Evolutionary conservation across 768 basidiomycete species (phyloP), one percentile per base, ranked within the genome.

Genomic region (Leccinum disarticulatum): DNA sequence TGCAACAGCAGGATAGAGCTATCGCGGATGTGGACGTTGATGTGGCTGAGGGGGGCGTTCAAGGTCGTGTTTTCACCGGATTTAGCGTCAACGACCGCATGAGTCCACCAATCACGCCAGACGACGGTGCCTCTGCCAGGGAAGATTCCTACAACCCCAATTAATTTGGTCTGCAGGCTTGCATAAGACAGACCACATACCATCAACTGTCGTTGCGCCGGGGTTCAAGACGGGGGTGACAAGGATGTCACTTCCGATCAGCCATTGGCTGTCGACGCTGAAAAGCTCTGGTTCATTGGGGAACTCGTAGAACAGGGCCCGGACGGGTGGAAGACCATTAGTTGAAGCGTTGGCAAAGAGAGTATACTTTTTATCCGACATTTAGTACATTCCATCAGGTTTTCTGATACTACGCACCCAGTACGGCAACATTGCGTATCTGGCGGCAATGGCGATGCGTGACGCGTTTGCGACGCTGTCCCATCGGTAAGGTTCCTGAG

Each of bases 401-500:
- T 6, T 50, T 43, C 46, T 28, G 27, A 31, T 53, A 28, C 5
- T n/a, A 74, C 85, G 56, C 58, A 87, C 88, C 90, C 90, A 93
- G 74, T 91, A 91, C 0, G 90, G 89, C 54, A 93, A 73, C 61
- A 93, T 67, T 15, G 85, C 74, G 66, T 93, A 94, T 41, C 90
- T 81, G 35, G 83, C 79, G 17, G 77, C 75, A 64, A 93, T 90
- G 8, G 88, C 90, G n/a, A 78, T 87, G n/a, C 87, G 81, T 6
- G 87, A 85, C 17, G 90, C 87, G 43, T 86, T 80, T 1, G 88
- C 88, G n/a, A 92, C 91, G 55, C 85, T 87, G 57, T 89, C 87
- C 90, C 91, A 93, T 48, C 84, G 77, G 64, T 87, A 93, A 2
- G 90, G 89, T 66, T 92, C 90, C 70, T 92, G 91, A 19, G 85